Base-by-base conservation (phyloP, 2,329 filamentous ascomycete genomes). In the Trichoderma oligosporum region DNA sequence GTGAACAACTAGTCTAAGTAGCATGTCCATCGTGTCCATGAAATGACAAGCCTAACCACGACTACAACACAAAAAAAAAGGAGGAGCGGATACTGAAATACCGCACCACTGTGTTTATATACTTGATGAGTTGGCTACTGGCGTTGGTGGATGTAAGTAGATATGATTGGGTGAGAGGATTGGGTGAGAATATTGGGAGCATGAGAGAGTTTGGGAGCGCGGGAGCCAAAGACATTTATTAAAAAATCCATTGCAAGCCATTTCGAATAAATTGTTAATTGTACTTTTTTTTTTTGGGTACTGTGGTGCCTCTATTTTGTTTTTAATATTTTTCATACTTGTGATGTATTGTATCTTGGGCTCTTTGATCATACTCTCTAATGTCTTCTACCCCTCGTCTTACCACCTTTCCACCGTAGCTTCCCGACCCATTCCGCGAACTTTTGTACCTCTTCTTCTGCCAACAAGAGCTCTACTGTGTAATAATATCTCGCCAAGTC, bases 391-490 rank as follows among this genome's bases (percentile, higher is more conserved):
- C 44, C 41, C 16, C 57, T 56, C 5, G 56, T 58, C 42, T 56
- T 48, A 9, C 62, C 61, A n/a, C 66, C 76, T 76, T 90, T 91
- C 89, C 89, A 92, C 65, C 89, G 76, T 61, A 94, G 77, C 64
- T 80, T 80, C 6, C 83, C 81, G 56, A 90, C 87, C 89, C 90
- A 95, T 48, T 70, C 75, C 8, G 83, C 86, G 81, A 87, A 94
- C 62, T 76, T 79, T 71, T 78, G 74, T 9, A 94, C 85, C 75
- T 91, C 87, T 38, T 89, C 85, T 69, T 87, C 82, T 65, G 78
- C 82, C 67, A 87, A 68, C 61, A 96, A 75, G 63, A 80, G 71
- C 55, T 93, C 89, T 6, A 94, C 82, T 0, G 84, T 92, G 72
- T 84, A 90, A 68, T 80, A 91, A 54, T 85, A 74, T 64, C 81